Base-by-base conservation (phyloP, 2,329 filamentous ascomycete genomes). In the Teratosphaeria epicoccoides region DNA sequence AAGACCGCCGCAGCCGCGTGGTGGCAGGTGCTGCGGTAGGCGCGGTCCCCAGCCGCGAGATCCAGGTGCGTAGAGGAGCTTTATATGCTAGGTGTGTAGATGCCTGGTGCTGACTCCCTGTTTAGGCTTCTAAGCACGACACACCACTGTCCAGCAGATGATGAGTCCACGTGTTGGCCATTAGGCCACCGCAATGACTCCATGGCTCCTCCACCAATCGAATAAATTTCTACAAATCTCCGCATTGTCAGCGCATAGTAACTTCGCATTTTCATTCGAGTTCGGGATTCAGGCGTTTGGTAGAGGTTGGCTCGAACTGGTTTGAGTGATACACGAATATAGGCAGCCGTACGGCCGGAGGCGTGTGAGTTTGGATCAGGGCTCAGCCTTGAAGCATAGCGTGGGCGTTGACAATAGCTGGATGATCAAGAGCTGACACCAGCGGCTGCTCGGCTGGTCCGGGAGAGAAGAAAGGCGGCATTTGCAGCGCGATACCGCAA, bases 31-130 rank as follows among this genome's bases (percentile, higher is more conserved):
- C 33, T 17, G 33, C 33, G 14, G 33, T 17, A 17, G 3, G 20
- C 33, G n/a, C 33, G 33, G 33, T 40, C 33, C 48, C 22, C 48
- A 49, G 22, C 48, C 33, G 37, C 24, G 48, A 25, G 37, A 55
- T 20, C 43, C 53, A 28, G 53, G 53, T 43, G 43, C 17, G 23
- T 17, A 22, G 22, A 24, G 24, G 5, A 22, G n/a, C 24, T 40
- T 22, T 40, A 40, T 40, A 22, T 17, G n/a, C n/a, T 17, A 9
- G 20, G n/a, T n/a, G n/a, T 9, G 33, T 17, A 20, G n/a, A 14
- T 40, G 33, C 33, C 33, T 20, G 33, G 20, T 40, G 33, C 33
- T 40, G 33, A 40, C 33, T 28, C 33, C 17, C 33, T 20, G 17
- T 6, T 3, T 17, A 40, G 33, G 33, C 33, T 40, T n/a, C 33